phyloP scores from a whole-genome alignment of 1,284 basidiomycete species.

The Naganishia albida region DNA sequence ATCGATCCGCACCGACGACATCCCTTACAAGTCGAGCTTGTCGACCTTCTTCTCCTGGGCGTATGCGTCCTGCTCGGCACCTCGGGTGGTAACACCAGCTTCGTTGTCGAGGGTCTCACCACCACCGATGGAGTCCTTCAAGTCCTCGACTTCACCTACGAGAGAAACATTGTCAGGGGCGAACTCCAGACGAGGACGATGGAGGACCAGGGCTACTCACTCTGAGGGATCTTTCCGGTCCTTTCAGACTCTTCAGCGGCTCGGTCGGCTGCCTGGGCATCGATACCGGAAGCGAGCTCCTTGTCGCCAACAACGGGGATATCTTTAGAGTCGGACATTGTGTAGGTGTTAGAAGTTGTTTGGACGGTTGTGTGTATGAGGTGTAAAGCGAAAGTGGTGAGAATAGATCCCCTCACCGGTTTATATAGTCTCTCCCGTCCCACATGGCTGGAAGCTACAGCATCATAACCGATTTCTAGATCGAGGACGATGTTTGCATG shows the following conservation, averaged over 20 bases:
- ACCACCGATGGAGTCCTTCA: constrained; percentile 47
- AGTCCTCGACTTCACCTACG: constrained; percentile 45
- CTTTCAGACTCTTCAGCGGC: constrained; percentile 41
- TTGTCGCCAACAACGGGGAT: constrained; percentile 34
- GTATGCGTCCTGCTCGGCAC: constrained; percentile 41
- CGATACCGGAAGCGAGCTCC: constrained; percentile 50
- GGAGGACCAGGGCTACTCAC: constrained; percentile 37
- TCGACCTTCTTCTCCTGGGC: constrained; percentile 43
- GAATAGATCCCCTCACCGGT: neutral
- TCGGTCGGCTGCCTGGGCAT: constrained; percentile 39
- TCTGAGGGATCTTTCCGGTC: constrained; percentile 42
- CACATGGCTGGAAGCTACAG: constrained; percentile 1
- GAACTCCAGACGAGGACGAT: neutral
- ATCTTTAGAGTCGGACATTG: constrained; percentile 31
- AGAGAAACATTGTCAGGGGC: neutral
- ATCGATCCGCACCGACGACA: neutral
- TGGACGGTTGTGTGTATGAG: neutral
- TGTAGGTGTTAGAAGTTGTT: constrained; percentile 5
- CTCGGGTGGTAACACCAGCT: constrained; percentile 46
- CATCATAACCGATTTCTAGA: neutral
- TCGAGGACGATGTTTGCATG: neutral
- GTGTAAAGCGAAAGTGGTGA: too few species aligned
- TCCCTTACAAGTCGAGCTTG: constrained; percentile 30
- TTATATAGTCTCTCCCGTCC: constrained; percentile 1
- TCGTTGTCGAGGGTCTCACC: constrained; percentile 45